phyloP scores from a whole-genome alignment of 129 eudicot genomes.

The Centrapalus pauciflorus region DNA sequence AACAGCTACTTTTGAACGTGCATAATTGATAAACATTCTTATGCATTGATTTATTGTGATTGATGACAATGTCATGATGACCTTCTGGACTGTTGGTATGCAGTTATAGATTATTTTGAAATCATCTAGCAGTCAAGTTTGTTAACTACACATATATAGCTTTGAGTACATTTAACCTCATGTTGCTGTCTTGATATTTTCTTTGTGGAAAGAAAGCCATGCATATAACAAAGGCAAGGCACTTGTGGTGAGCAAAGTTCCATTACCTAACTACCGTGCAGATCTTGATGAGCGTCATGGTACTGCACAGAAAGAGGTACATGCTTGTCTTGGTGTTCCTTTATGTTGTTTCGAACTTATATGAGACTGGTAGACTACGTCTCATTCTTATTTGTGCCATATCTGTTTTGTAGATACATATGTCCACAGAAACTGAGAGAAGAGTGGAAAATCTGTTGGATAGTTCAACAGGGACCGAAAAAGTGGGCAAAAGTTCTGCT shows the following conservation, averaged over 20 bases:
- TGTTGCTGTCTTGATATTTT: constrained; percentile 25
- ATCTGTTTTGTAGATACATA: constrained; percentile 51
- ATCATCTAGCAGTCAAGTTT: background rate
- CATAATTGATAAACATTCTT: background rate
- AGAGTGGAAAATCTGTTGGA: constrained; percentile 69
- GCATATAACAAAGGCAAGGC: constrained; percentile 91
- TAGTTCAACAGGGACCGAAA: constrained; percentile 40
- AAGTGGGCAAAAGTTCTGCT: constrained; percentile 22
- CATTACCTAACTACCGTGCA: constrained; percentile 83
- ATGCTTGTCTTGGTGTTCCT: background rate
- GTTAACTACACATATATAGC: background rate
- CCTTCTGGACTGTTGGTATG: background rate
- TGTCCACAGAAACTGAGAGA: constrained; percentile 83
- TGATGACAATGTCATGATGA: background rate
- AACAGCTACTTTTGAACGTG: background rate
- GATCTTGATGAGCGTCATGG: constrained; percentile 97
- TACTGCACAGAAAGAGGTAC: constrained; percentile 83
- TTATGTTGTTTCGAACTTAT: background rate
- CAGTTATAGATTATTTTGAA: background rate
- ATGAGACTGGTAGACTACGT: background rate
- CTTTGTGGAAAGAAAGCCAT: constrained; percentile 80
- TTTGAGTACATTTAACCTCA: constrained; percentile 4
- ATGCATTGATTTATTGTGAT: background rate
- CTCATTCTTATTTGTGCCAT: background rate
- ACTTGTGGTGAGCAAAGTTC: constrained; percentile 90